Evolutionary conservation across 176 grass and related monocot genomes (phyloP).

Genomic region (Cymbopogon citratus): DNA sequence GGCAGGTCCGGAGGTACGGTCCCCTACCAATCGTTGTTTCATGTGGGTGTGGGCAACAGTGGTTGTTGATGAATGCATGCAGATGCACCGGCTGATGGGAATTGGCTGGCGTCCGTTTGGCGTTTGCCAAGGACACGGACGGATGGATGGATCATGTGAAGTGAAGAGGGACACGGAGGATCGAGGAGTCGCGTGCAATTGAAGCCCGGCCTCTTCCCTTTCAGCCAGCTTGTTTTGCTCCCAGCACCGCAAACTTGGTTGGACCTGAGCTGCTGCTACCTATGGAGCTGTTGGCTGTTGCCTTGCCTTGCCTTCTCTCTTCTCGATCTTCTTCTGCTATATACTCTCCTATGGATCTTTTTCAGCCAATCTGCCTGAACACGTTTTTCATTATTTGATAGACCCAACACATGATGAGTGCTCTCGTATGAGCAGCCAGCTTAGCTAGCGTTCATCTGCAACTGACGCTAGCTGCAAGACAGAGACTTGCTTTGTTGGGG

Average conservation of each 20-base stretch:
- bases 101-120: background rate
- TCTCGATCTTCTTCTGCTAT: no score
- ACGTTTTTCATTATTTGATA: no score
- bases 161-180: no score
- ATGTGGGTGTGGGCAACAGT: background rate
- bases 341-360: background rate
- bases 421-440: no score
- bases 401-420: no score
- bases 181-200: background rate
- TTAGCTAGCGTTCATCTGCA: no score
- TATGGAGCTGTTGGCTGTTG: background rate
- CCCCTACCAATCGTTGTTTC: background rate
- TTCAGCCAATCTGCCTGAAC: background rate
- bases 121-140: background rate
- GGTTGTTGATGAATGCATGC: background rate
- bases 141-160: background rate
- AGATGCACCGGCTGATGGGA: background rate
- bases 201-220: background rate
- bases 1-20: background rate
- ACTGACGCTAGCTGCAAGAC: no score
- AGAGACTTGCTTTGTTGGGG: no score
- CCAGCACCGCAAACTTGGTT: background rate
- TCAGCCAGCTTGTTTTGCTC: background rate
- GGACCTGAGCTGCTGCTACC: background rate
- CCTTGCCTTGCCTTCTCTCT: background rate